Evolutionary conservation across 2,329 filamentous ascomycete genomes (phyloP), one percentile per base, ranked within the genome.

Genomic region (Colletotrichum trifolii): DNA sequence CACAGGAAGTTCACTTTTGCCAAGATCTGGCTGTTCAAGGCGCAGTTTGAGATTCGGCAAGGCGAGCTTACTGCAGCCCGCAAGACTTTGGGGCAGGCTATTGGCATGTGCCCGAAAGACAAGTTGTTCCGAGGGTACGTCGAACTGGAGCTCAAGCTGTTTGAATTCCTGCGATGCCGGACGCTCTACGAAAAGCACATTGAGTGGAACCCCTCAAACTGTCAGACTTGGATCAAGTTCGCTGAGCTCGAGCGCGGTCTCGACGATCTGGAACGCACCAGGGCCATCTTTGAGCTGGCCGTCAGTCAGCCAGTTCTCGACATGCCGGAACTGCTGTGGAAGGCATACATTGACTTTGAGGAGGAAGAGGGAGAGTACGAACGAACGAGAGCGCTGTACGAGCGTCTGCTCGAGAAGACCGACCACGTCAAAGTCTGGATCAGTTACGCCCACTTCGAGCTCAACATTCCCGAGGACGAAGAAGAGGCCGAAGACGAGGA

Each of bases 391-490:
- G 81, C 82, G 4, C 82, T 99, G 48, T 99, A 98, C 79, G 95
- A 98, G 81, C 88, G 95, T 8, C 85, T 99, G 11, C 85, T 99
- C 47, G 85, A 93, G 73, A 97, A 96, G 88, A 97, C 96, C n/a
- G 91, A 96, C 73, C 96, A 99, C 75, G 94, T 97, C 83, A 99
- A 98, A 83, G 96, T 99, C 66, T 99, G 96, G 96, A 97, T 96
- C 78, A 95, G 92, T 77, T 99, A 95, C 79, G 96, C 96, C n/a
- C 92, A 96, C 77, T 98, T 99, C 74, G 96, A 99, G 79, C 93
- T 98, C 81, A 95, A 96, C 76, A 89, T 97, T 0, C 93, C 94
- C 48, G 94, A 97, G 62, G 86, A 88, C 56, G 87, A 88, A 45
- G 85, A 87, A 52, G 86, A 86, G 46, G 81, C 79, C 4, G 86